Conservation (phyloP, 2,329 filamentous ascomycete genomes). For the Sclerotinia glacialis region DNA sequence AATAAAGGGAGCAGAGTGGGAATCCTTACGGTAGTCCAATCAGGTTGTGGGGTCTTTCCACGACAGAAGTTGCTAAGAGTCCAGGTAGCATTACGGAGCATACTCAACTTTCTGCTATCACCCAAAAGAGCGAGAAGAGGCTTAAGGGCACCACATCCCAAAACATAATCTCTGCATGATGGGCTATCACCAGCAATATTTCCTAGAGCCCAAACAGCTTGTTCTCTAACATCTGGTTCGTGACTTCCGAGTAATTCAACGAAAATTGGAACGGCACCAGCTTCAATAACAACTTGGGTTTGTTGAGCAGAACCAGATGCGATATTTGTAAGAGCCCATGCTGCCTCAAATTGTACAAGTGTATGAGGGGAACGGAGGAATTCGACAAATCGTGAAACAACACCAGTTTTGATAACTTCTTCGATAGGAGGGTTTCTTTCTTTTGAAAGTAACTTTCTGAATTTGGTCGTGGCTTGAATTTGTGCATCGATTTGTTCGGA, state of each 20-base stretch:
- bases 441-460: constrained; percentile 96
- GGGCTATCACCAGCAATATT: constrained; percentile 99
- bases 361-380: constrained; percentile 98
- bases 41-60: constrained; percentile 97
- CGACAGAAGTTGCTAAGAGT: constrained; percentile 99
- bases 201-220: constrained; percentile 96
- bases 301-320: constrained; percentile 95
- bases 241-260: constrained; percentile 93
- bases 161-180: constrained; percentile 93
- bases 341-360: constrained; percentile 97
- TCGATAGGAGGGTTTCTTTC: constrained; percentile 99
- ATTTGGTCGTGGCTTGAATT: constrained; percentile 96
- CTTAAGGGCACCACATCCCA: constrained; percentile 85
- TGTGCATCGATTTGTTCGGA: constrained; percentile 98
- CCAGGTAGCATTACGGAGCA: constrained; percentile 98
- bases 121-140: constrained; percentile 86
- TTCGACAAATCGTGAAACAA: constrained; percentile 95
- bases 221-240: constrained; percentile 95
- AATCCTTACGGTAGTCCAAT: constrained; percentile 83
- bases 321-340: constrained; percentile 99
- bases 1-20: constrained; percentile 17
- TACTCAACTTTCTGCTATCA: constrained; percentile 97
- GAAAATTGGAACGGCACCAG: constrained; percentile 96
- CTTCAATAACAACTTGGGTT: constrained; percentile 98
- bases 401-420: constrained; percentile 98